Evolutionary conservation across 2,329 filamentous ascomycete genomes (phyloP), one percentile per base, ranked within the genome.

Genomic region (Plectosphaerella sp.): DNA sequence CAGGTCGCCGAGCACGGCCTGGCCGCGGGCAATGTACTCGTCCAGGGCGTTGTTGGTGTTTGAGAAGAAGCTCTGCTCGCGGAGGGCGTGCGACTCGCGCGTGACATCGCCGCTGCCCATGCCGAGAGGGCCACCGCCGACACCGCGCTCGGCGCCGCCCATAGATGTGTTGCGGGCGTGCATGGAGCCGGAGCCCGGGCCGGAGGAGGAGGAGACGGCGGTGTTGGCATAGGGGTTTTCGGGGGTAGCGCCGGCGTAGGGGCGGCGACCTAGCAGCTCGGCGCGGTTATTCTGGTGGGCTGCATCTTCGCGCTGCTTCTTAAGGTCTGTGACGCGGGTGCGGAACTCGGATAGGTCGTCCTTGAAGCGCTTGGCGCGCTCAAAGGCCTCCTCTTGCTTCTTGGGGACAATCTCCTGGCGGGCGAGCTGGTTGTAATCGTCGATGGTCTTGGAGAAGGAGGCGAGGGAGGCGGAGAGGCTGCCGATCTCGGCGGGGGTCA

Each of bases 351-450:
- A 73, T 3, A 97, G 80, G 65, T 97, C 93, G 43, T 79, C 71
- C 53, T 90, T 86, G 72, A 99, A 99, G 62, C 85, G 90, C 69
- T 89, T 88, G 53, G 96, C 79, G 45, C 94, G 84, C 65, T 95
- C 91, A 58, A 84, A 78, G 1, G 93, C 94, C 65, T 97, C 96
- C 54, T 94, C 87, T 61, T 96, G 89, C 72, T 97, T 99, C 54
- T 89, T 87, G 5, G 88, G 82, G 52, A 96, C 92, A 33, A 96
- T 83, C 70, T 99, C 94, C 62, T 93, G 89, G 59, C 89, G 89
- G 1, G 92, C 88, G 28, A 96, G 83, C 51, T 82, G 80, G 63
- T 88, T 84, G 76, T 99, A 99, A 66, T 97, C 92, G 72, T 97
- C 92, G 58, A 99, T 80, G 1, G 91, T 96, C 55, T 94, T 90